Evolutionary conservation across 192 early-diverging fungal genomes (phyloP), one percentile per base, ranked within the genome.

Genomic region (Gigaspora rosea): DNA sequence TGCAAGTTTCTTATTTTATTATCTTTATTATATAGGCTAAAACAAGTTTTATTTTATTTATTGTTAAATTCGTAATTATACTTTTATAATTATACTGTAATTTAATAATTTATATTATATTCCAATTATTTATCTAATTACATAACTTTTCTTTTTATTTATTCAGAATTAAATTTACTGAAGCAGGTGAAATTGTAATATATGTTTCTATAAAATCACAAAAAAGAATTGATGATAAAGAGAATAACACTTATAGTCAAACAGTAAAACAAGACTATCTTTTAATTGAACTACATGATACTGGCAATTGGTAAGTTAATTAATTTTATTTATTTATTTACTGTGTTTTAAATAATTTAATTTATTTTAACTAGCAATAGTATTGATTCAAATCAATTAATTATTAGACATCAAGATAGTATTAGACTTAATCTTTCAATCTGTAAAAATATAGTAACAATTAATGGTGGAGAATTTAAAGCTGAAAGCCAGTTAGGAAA

Each of bases 391-490:
- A 27, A 93, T 18, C 85, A 86, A 13, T 86, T 90, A 22, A 91
- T 89, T 35, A 91, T 88, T 10, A 85, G 91, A 66, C 87, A 87
- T 69, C 94, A 91, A 74, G 92, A 90, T 35, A 92, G 93, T 41
- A 92, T 91, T 4, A 92, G 94, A 2, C 84, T 95, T 16, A 92
- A 93, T 0, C 84, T 95, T 33, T 88, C 88, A 46, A 95, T 95
- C 56, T 91, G 88, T 56, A 90, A 91, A 78, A 85, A 89, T 58
- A 81, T 95, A 10, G 88, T 90, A 16, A 85, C 88, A 80, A 85
- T 92, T 76, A 51, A 27, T 27, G 27, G 27, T 27, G 27, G 27
- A 27, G 27, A 27, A 27, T 27, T 27, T 27, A 27, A 27, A 27
- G 27, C 27, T 27, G 27, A 27, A 27, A 27, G 27, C 27, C 27